Evolutionary conservation across 2,329 filamentous ascomycete genomes (phyloP).

Genomic region (Aspergillus sp.): DNA sequence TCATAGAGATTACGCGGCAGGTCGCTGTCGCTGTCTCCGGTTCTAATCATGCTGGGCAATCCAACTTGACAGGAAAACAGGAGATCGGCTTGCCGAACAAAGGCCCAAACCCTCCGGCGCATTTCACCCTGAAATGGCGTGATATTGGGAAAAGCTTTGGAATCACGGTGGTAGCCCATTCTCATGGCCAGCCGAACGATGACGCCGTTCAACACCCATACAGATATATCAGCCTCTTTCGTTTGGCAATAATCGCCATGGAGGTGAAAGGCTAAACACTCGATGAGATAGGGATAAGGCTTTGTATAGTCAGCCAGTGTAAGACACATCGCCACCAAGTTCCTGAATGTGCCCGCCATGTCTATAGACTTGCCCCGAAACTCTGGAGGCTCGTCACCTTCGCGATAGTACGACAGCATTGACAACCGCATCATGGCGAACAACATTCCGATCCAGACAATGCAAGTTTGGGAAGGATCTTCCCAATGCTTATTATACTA

Average conservation of each 20-base stretch:
- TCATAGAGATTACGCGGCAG: constrained; percentile 67
- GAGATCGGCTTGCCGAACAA: constrained; percentile 63
- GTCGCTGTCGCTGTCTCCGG: constrained; percentile 66
- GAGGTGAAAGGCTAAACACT: constrained; percentile 65
- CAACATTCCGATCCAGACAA: constrained; percentile 66
- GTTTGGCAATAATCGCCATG: constrained; percentile 65
- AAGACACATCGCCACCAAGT: constrained; percentile 66
- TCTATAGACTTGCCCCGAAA: constrained; percentile 61
- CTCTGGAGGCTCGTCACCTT: constrained; percentile 67
- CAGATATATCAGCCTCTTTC: constrained; percentile 63
- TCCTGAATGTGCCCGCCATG: constrained; percentile 51
- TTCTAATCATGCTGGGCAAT: constrained; percentile 67
- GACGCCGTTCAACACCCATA: constrained; percentile 64
- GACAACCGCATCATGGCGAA: constrained; percentile 69
- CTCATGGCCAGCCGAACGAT: constrained; percentile 67
- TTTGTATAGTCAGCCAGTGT: constrained; percentile 67
- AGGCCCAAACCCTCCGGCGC: constrained; percentile 54
- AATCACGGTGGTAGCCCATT: constrained; percentile 68
- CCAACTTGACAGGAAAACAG: constrained; percentile 71
- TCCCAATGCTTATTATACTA: constrained; percentile 68
- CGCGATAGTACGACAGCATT: constrained; percentile 64
- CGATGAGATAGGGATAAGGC: constrained; percentile 63
- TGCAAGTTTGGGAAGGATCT: constrained; percentile 59
- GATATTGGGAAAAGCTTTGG: constrained; percentile 63
- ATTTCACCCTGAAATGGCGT: constrained; percentile 66